A percentile compares a stretch with the other conserved stretches of the same genome.
Conservation (phyloP, 2,329 filamentous ascomycete genomes). For the Pseudogymnoascus verrucosus region DNA sequence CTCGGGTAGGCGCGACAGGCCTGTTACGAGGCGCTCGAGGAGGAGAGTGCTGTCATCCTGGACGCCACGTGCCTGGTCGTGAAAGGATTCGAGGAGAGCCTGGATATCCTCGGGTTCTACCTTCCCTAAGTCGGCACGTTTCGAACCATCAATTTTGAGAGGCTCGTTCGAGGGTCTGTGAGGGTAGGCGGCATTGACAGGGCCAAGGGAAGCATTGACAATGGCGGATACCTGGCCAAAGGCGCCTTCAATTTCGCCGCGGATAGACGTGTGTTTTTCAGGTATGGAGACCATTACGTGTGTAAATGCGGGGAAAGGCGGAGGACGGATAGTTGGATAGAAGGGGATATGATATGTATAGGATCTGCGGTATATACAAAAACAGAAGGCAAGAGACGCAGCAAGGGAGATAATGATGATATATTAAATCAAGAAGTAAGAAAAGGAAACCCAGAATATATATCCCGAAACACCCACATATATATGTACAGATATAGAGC, state of each 20-base stretch:
- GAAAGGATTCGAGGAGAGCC: slow-evolving; percentile 54
- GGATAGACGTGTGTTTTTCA: slow-evolving; percentile 8
- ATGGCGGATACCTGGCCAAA: slow-evolving; percentile 32
- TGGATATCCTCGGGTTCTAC: slow-evolving; percentile 42
- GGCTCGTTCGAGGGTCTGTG: slow-evolving; percentile 28
- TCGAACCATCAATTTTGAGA: slow-evolving; percentile 19
- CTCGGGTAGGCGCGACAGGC: slow-evolving; percentile 24
- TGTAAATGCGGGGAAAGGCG: background rate
- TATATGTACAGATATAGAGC: background rate
- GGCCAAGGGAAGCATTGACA: slow-evolving; percentile 33
- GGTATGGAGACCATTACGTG: background rate
- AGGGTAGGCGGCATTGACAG: slow-evolving; percentile 29
- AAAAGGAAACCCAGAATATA: background rate
- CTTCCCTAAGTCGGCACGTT: slow-evolving; percentile 34
- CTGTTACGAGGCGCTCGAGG: slow-evolving; percentile 60
- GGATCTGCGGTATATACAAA: background rate
- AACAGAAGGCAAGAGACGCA: background rate
- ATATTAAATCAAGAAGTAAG: background rate
- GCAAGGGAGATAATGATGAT: background rate
- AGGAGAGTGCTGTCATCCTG: slow-evolving; percentile 70
- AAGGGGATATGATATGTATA: slow-evolving; percentile 1
- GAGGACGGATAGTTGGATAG: background rate
- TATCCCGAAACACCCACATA: background rate
- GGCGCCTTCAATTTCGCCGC: slow-evolving; percentile 28
- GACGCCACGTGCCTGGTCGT: slow-evolving; percentile 54